phyloP scores from a whole-genome alignment of 495 filamentous ascomycete genomes.

The Annulohypoxylon stygium region DNA sequence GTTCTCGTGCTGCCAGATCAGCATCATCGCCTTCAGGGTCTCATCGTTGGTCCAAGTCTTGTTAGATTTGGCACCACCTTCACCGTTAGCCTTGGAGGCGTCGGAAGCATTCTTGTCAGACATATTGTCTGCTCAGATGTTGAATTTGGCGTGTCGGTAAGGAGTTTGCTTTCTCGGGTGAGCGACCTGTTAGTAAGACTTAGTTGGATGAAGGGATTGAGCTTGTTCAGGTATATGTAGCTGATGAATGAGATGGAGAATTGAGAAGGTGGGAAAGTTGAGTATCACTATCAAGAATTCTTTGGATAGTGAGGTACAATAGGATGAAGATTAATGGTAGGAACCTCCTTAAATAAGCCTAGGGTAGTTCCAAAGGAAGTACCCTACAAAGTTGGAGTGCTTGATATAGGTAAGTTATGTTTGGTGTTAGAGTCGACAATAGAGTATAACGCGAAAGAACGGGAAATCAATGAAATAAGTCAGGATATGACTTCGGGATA shows the following conservation, averaged over 20 bases:
- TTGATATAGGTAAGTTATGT: background rate
- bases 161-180: background rate
- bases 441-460: background rate
- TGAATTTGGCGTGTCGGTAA: background rate
- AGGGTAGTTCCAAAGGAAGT: background rate
- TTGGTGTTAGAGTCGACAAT: background rate
- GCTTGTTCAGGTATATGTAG: background rate
- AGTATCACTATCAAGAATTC: background rate
- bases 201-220: background rate
- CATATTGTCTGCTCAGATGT: background rate
- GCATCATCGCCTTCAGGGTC: constrained; percentile 11
- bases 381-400: background rate
- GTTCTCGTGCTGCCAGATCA: constrained; percentile 33
- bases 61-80: background rate
- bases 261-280: background rate
- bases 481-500: background rate
- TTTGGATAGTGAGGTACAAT: background rate
- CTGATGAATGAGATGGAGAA: background rate
- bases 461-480: background rate
- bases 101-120: background rate
- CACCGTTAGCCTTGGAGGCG: background rate
- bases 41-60: constrained; percentile 23
- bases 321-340: background rate
- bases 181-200: background rate
- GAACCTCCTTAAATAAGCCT: background rate